A percentile compares a stretch with the other conserved stretches of the same genome.
Conservation (phyloP, 495 filamentous ascomycete genomes). For the Thermochaetoides thermophila region DNA sequence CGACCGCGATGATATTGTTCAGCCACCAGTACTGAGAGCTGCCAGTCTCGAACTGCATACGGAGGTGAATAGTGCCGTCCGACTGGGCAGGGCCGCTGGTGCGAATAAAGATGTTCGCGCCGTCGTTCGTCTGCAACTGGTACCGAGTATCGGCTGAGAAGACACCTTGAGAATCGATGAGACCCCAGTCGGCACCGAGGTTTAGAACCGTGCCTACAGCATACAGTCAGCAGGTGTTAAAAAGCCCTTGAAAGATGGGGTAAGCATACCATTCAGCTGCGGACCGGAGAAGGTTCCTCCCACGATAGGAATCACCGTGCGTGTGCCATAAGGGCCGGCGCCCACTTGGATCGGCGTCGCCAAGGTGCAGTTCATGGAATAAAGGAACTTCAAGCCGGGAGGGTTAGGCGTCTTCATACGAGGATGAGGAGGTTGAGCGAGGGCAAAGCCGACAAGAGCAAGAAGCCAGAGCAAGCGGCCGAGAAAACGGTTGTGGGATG, state of each 20-base stretch:
- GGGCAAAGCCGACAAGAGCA: too few relatives aligned
- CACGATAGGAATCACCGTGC: constrained; percentile 14
- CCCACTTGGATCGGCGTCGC: constrained; percentile 8
- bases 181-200: constrained; percentile 19
- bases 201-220: constrained; percentile 17
- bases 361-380: constrained; percentile 17
- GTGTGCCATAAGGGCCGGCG: constrained; percentile 6
- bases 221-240: too few relatives aligned
- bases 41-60: constrained; percentile 15
- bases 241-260: too few relatives aligned
- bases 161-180: constrained; percentile 10
- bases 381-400: constrained; percentile 13
- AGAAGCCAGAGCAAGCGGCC: too few relatives aligned
- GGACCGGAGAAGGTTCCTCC: constrained; percentile 15
- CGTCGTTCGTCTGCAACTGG: constrained; percentile 17
- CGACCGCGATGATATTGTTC: constrained; percentile 16
- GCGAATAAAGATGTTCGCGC: constrained; percentile 17
- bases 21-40: constrained; percentile 16
- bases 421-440: too few relatives aligned
- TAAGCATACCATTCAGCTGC: constrained; percentile 8
- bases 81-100: constrained; percentile 15
- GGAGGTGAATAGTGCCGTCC: constrained; percentile 14
- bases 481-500: too few relatives aligned
- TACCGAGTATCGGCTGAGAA: constrained; percentile 18
- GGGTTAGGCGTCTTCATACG: constrained; percentile 4